Conservation (phyloP, 2,329 filamentous ascomycete species). For the Paecilomyces variotii region DNA sequence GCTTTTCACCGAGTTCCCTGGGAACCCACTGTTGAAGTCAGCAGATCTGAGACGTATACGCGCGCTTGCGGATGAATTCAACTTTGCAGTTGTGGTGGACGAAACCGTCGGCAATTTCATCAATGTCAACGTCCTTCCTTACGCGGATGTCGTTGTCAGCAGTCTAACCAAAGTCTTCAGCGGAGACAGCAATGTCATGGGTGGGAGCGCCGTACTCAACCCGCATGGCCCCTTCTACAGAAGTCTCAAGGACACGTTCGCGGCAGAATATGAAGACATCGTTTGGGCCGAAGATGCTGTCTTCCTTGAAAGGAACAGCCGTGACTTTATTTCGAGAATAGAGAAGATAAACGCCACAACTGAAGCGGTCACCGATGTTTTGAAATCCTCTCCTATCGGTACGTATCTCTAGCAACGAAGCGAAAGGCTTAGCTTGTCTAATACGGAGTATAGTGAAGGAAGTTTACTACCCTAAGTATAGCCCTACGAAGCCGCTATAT, state of each 20-base stretch:
- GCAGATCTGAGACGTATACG: conserved; percentile 81
- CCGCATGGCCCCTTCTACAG: conserved; percentile 63
- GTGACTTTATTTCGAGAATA: conserved; percentile 78
- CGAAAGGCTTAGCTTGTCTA: neutral
- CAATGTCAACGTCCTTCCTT: conserved; percentile 86
- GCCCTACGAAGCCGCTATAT: conserved; percentile 61
- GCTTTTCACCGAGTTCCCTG: conserved; percentile 90
- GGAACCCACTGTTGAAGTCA: conserved; percentile 79
- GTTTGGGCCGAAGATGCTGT: conserved; percentile 92
- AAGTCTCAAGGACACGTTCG: conserved; percentile 58
- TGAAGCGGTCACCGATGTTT: conserved; percentile 68
- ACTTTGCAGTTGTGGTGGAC: conserved; percentile 85
- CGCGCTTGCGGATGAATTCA: conserved; percentile 67
- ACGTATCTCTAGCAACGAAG: conserved; percentile 9
- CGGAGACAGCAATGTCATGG: conserved; percentile 97
- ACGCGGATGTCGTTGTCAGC: conserved; percentile 86
- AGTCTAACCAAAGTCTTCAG: conserved; percentile 96
- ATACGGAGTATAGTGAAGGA: conserved; percentile 52
- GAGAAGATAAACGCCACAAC: conserved; percentile 79
- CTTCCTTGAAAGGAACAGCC: conserved; percentile 92
- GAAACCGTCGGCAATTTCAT: conserved; percentile 96
- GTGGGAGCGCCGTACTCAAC: conserved; percentile 63
- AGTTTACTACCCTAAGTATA: conserved; percentile 81
- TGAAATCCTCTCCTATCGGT: conserved; percentile 51
- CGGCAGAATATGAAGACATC: conserved; percentile 68